Conservation (phyloP, 202 grass and related monocot genomes). For the Carex arenaria region DNA sequence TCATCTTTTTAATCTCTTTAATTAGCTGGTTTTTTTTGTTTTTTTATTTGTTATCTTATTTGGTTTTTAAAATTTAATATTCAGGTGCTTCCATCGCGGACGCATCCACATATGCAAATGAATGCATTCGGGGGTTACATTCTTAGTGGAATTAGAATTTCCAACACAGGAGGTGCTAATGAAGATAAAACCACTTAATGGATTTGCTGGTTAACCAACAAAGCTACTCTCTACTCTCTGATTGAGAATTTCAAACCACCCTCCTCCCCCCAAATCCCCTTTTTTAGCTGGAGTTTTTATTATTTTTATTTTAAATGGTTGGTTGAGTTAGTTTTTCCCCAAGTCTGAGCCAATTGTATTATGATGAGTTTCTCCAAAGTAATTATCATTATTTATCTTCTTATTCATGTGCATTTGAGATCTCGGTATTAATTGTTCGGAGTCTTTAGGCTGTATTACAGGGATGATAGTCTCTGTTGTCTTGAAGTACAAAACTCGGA, state of each 20-base stretch:
- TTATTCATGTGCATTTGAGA: not conserved
- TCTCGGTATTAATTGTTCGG: not conserved
- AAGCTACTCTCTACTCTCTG: not conserved
- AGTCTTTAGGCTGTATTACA: not conserved
- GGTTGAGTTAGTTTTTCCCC: not conserved
- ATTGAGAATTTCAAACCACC: not conserved
- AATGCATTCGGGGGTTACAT: conserved; percentile 89
- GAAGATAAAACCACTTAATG: conserved; percentile 14
- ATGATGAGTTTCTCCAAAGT: not conserved
- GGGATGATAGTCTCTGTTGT: not conserved
- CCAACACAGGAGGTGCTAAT: conserved; percentile 12
- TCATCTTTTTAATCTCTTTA: not conserved
- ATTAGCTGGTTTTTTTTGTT: not conserved
- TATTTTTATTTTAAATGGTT: not conserved
- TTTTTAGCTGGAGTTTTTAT: not conserved
- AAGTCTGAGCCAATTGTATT: not conserved
- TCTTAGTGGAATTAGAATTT: conserved; percentile 65
- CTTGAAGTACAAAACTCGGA: not conserved
- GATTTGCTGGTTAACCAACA: conserved; percentile 8
- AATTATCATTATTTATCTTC: not conserved
- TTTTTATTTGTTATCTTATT: not conserved
- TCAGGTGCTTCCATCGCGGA: conserved; percentile 81
- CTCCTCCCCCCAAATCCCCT: not conserved
- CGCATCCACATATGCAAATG: conserved; percentile 93
- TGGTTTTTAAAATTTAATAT: not conserved